Percentiles rank a stretch among this genome's conserved stretches.
These are phyloP conservation scores for Cucumis melo DNA, from an alignment of 306 rosid species.

Conservation along the genomic window DNA sequence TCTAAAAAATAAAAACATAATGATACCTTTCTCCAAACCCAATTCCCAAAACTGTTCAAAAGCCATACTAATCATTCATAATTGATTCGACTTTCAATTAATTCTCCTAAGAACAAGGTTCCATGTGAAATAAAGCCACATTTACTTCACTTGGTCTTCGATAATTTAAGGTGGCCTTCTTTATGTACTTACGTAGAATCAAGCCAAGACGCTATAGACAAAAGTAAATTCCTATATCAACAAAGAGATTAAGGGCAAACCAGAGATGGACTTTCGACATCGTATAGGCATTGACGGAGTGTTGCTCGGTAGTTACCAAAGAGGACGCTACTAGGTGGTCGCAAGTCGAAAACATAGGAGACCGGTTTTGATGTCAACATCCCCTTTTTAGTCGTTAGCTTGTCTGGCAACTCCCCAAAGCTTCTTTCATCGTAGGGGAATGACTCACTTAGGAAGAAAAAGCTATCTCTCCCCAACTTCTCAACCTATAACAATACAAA, in stretches of 20 bases:
- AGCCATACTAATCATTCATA: background rate
- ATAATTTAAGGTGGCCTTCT: background rate
- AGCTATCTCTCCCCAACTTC: conserved; percentile 53
- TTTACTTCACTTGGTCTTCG: background rate
- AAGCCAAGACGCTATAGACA: background rate
- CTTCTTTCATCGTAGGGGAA: conserved; percentile 53
- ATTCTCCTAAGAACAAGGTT: background rate
- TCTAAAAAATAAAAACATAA: background rate
- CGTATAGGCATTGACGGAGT: conserved; percentile 14
- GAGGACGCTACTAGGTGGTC: conserved; percentile 25
- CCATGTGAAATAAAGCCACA: background rate
- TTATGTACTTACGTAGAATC: background rate
- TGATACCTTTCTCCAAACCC: background rate
- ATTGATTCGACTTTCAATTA: background rate
- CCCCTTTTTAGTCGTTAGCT: conserved; percentile 23
- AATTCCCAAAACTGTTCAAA: background rate
- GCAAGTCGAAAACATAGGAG: conserved; percentile 52
- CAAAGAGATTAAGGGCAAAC: background rate
- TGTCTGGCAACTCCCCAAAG: conserved; percentile 51
- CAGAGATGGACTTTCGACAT: conserved; percentile 7
- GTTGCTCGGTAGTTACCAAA: conserved; percentile 26
- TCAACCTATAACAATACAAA: conserved; percentile 51
- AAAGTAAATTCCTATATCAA: background rate
- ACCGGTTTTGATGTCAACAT: conserved; percentile 38
- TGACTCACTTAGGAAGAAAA: conserved; percentile 51